These are phyloP conservation scores for Cyclotella sp. DNA, from an alignment of 108 stramenopile genomes.

Conservation along the genomic window DNA sequence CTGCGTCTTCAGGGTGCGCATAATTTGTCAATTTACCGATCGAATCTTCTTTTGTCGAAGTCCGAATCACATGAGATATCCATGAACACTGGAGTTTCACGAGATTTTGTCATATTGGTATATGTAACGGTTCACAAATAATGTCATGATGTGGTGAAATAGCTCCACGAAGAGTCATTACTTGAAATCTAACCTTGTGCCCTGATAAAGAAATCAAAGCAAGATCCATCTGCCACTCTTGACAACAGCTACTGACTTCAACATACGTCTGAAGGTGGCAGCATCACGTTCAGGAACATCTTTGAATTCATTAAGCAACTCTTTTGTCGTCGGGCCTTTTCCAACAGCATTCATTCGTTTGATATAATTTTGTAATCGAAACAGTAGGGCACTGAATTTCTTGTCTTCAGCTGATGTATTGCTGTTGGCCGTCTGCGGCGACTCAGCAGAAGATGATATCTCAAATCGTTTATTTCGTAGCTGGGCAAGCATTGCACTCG, in stretches of 20 bases:
- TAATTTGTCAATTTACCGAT: too few relatives aligned
- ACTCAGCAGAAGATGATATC: slow-evolving; percentile 40
- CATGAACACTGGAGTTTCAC: too few relatives aligned
- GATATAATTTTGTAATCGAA: slow-evolving; percentile 60
- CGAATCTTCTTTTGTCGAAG: too few relatives aligned
- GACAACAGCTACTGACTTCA: slow-evolving; percentile 71
- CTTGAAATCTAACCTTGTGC: neutral
- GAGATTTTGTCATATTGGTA: too few relatives aligned
- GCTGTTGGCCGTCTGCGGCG: slow-evolving; percentile 3
- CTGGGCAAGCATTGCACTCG: slow-evolving; percentile 60
- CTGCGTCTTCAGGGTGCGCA: too few relatives aligned
- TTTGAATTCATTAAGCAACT: slow-evolving; percentile 71
- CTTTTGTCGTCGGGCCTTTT: slow-evolving; percentile 67
- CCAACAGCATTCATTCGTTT: slow-evolving; percentile 25
- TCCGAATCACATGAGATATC: neutral
- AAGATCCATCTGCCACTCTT: slow-evolving; percentile 65
- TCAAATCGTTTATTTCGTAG: slow-evolving; percentile 58
- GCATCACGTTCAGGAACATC: slow-evolving; percentile 69
- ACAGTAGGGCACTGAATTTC: slow-evolving; percentile 57
- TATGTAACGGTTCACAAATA: neutral
- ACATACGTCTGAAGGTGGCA: slow-evolving; percentile 65
- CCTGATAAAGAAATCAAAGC: neutral
- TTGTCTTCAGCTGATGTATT: slow-evolving; percentile 28
- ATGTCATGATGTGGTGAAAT: neutral
- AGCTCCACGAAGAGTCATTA: neutral